Base-by-base conservation (phyloP, 805 yeast species). In the Lachancea sp. region DNA sequence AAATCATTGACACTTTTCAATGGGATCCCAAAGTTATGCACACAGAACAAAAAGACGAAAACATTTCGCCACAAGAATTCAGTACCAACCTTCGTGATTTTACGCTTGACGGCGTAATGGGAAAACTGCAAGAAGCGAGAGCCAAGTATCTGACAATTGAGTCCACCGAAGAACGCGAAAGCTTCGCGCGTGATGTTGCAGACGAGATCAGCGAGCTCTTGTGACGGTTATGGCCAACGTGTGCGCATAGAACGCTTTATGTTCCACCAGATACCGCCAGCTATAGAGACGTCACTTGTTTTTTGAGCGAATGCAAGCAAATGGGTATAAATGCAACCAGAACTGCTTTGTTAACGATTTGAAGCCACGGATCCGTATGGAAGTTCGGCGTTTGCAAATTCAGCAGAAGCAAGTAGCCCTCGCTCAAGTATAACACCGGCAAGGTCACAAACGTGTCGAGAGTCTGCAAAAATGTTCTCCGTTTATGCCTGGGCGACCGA, bases 1-100 rank as follows among this genome's bases (percentile, higher is more conserved):
- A 78, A 46, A 54, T 76, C 2, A 51, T 78, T 4, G 75, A 78
- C 40, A 63, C 75, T 1, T 71, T 75, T 47, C 72, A 68, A 22
- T 78, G 83, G 82, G 27, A 20, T 11, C 27, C 27, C 9, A 32
- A 35, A 13, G 7, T 41, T 13, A 3, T 41, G 22, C 29, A 15
- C 15, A 9, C 26, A 33, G 11, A 8, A 13, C 13, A 8, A 19
- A 26, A 15, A 18, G n/a, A 34, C 3, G 29, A 35, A 17, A 12
- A n/a, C 2, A 17, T 4, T 18, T 8, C 32, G 12, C 3, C 19
- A 10, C n/a, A 8, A 17, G 26, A 15, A n/a, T 11, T n/a, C n/a
- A 11, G n/a, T 39, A 12, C 34, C 19, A 12, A n/a, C 33, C n/a
- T 16, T 16, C 19, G 3, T 18, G 15, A 11, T 5, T 4, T 15